Evolutionary conservation across 73 alveolate genomes (phyloP).

Genomic region (Halteria grandinella): DNA sequence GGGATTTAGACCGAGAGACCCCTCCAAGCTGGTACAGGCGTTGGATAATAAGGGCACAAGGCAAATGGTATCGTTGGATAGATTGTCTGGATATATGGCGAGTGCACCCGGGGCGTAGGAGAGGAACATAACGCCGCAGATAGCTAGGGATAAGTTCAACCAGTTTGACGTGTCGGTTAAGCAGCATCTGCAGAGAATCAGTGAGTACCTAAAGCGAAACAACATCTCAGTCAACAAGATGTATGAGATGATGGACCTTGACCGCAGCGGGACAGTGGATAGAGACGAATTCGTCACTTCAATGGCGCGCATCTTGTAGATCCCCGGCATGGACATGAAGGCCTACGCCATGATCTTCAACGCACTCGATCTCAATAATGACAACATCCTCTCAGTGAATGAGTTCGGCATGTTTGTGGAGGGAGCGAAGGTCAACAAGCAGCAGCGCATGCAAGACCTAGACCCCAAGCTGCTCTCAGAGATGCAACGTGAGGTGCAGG

Average conservation of each 20-base stretch:
- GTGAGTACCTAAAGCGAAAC: constrained; percentile 36
- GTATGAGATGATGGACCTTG: constrained; percentile 47
- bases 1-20: constrained; percentile 22
- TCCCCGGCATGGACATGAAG: constrained; percentile 42
- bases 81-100: neutral
- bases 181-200: constrained; percentile 19
- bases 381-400: constrained; percentile 41
- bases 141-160: constrained; percentile 34
- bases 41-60: constrained; percentile 10
- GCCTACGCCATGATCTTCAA: constrained; percentile 39
- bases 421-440: constrained; percentile 52
- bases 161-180: constrained; percentile 26
- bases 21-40: neutral
- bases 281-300: constrained; percentile 49
- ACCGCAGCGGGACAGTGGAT: constrained; percentile 55
- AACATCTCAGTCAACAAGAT: constrained; percentile 22
- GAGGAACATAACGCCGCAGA: constrained; percentile 14
- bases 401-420: constrained; percentile 62
- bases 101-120: neutral
- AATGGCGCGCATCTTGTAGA: neutral
- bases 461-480: constrained; percentile 11
- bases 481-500: constrained; percentile 41
- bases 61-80: neutral
- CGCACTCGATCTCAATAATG: constrained; percentile 56
- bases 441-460: constrained; percentile 29